These are phyloP conservation scores for Pythium rhizo-oryzae DNA, from an alignment of 352 stramenopile species.

Conservation along the genomic window DNA sequence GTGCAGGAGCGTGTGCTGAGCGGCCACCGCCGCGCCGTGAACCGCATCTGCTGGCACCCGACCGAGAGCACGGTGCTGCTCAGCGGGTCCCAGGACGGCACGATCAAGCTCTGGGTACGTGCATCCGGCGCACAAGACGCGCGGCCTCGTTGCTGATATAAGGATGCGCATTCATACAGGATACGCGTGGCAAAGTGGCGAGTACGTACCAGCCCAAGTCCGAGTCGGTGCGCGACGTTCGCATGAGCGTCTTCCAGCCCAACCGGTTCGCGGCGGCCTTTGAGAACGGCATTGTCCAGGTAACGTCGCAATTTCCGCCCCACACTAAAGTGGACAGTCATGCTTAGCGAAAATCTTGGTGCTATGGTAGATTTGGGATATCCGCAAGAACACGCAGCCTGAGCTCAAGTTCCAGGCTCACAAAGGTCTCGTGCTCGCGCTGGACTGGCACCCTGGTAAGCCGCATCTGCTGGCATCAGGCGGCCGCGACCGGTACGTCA, in stretches of 20 bases:
- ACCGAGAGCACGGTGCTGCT: conserved; percentile 80
- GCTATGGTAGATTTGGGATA: conserved; percentile 71
- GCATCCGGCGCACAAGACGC: not conserved
- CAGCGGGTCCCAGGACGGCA: conserved; percentile 86
- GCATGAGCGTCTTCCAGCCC: conserved; percentile 70
- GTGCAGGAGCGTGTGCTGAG: conserved; percentile 85
- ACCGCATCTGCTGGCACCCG: conserved; percentile 89
- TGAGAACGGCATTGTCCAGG: conserved; percentile 85
- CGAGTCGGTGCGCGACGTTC: conserved; percentile 85
- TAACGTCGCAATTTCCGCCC: conserved; percentile 8
- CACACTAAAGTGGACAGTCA: too few relatives aligned
- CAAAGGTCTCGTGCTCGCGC: conserved; percentile 80
- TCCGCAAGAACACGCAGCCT: conserved; percentile 79
- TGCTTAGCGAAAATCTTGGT: too few relatives aligned
- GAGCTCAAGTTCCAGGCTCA: conserved; percentile 88
- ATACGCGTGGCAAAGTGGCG: conserved; percentile 75
- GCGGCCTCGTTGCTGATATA: not conserved
- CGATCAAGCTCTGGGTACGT: conserved; percentile 86
- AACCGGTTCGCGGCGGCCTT: conserved; percentile 85
- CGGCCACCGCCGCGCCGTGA: conserved; percentile 82
- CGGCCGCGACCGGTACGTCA: conserved; percentile 84
- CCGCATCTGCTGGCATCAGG: conserved; percentile 75
- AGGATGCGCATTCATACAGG: conserved; percentile 20
- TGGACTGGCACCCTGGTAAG: conserved; percentile 83
- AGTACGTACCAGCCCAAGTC: conserved; percentile 86